Conservation (phyloP, 2,329 filamentous ascomycete species). For the Chaetomium olivaceum region DNA sequence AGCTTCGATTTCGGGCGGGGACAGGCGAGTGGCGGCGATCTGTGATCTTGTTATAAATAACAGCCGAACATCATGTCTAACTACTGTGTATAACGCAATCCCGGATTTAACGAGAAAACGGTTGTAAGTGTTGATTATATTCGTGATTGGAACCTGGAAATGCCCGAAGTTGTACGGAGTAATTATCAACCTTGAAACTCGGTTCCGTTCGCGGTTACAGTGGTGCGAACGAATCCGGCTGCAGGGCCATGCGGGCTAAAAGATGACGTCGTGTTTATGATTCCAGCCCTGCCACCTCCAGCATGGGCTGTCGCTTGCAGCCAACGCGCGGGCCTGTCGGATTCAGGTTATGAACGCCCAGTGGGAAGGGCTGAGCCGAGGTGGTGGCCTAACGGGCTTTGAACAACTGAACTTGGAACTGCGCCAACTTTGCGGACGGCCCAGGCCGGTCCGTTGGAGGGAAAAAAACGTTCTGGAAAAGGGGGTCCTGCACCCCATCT, state of each 20-base stretch:
- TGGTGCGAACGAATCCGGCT: neutral
- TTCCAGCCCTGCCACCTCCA: neutral
- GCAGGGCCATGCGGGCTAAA: neutral
- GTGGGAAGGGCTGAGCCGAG: neutral
- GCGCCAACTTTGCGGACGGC: neutral
- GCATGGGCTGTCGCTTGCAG: neutral
- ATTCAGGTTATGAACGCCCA: neutral
- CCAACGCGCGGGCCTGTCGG: neutral
- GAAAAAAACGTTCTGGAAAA: slow-evolving; percentile 29
- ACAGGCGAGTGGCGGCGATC: neutral
- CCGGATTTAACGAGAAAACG: neutral
- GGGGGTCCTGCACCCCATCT: slow-evolving; percentile 27
- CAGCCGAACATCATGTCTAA: neutral
- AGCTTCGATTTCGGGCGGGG: slow-evolving; percentile 17
- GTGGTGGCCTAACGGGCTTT: neutral
- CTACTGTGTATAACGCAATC: neutral
- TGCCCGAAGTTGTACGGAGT: no score
- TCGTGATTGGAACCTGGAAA: neutral
- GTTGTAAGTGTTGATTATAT: neutral
- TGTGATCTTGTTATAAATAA: neutral
- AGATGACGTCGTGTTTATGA: slow-evolving; percentile 3
- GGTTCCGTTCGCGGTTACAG: slow-evolving; percentile 3
- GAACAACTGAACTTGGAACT: neutral
- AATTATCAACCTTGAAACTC: neutral
- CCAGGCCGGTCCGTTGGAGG: slow-evolving; percentile 8